Base-by-base conservation (phyloP, 1,284 basidiomycete species). In the Ceraceosorus bombacis region DNA sequence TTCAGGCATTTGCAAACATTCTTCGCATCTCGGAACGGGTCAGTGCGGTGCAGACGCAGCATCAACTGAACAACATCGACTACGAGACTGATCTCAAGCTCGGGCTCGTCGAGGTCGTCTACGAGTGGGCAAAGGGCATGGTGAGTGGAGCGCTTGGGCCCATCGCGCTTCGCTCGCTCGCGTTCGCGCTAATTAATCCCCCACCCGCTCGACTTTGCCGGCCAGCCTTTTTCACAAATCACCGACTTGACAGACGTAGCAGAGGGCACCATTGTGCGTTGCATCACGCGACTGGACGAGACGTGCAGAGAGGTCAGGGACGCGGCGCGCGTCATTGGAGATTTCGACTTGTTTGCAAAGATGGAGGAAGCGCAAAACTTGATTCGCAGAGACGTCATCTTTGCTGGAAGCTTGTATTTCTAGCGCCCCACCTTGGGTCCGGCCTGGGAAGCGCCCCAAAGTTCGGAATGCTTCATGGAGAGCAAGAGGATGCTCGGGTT, bases 41-140 rank as follows among this genome's bases (percentile, higher is more conserved):
- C 5, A 86, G 85, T 48, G 80, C 83, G 9, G 84, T 89, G 15
- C 92, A 97, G 75, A 85, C 89, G 66, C 78, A 80, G 38, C 84
- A 90, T 74, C 70, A 76, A 50, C 67, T 79, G 27, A 88, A 87
- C 2, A 54, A 60, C 15, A 70, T 74, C 50, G 73, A 76, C 54
- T 74, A 70, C 15, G 54, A 64, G 6, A 58, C 51, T 2, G 54
- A 46, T 2, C 58, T 68, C 53, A 68, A 73, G 61, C 67, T 60
- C 5, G 94, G 94, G 1, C 81, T 99, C 37, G 86, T 90, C 9
- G 90, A 95, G 73, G 93, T 96, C 0, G 94, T 97, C 6, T 96
- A 97, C 77, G 92, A 97, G 78, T 99, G 95, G 95, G 93, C 95
- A 0, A 88, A 88, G 75, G 95, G 95, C 58, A 95, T 93, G 88